Percentiles rank a stretch among this genome's conserved stretches.
Evolutionary conservation across 2,329 filamentous ascomycete genomes (phyloP).

Genomic region (Epichloe hybrida): DNA sequence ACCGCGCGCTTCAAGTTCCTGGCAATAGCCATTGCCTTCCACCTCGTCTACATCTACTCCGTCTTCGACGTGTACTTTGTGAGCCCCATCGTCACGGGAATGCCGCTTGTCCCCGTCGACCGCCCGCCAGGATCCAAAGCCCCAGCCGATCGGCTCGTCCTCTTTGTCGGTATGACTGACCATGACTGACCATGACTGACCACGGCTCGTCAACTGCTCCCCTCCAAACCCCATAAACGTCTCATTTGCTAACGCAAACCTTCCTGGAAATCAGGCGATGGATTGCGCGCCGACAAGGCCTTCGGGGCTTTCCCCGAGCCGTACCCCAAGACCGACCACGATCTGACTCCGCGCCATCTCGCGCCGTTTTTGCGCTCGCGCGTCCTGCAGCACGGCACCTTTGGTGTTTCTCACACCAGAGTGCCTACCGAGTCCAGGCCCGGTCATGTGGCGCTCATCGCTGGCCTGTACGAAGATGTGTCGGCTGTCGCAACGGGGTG

Average conservation of each 20-base stretch:
- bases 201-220: not conserved
- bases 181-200: too few species aligned
- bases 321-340: constrained; percentile 51
- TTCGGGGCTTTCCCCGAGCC: constrained; percentile 90
- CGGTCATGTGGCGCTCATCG: constrained; percentile 92
- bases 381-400: constrained; percentile 80
- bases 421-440: constrained; percentile 94
- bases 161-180: constrained; percentile 53
- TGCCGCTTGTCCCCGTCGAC: constrained; percentile 67
- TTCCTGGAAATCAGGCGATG: constrained; percentile 48
- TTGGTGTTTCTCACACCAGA: constrained; percentile 91
- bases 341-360: constrained; percentile 62
- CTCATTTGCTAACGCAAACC: too few species aligned
- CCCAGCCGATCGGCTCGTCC: constrained; percentile 75
- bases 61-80: constrained; percentile 99
- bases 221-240: not conserved
- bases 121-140: constrained; percentile 45
- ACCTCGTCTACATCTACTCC: constrained; percentile 83
- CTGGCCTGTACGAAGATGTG: constrained; percentile 93
- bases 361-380: constrained; percentile 85
- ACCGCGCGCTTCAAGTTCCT: constrained; percentile 66
- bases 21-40: constrained; percentile 79
- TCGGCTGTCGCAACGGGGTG: constrained; percentile 94
- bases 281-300: constrained; percentile 91
- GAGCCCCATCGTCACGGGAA: constrained; percentile 90